phyloP scores from a whole-genome alignment of 164 flowering plant genomes.

The Brasenia schreberi region DNA sequence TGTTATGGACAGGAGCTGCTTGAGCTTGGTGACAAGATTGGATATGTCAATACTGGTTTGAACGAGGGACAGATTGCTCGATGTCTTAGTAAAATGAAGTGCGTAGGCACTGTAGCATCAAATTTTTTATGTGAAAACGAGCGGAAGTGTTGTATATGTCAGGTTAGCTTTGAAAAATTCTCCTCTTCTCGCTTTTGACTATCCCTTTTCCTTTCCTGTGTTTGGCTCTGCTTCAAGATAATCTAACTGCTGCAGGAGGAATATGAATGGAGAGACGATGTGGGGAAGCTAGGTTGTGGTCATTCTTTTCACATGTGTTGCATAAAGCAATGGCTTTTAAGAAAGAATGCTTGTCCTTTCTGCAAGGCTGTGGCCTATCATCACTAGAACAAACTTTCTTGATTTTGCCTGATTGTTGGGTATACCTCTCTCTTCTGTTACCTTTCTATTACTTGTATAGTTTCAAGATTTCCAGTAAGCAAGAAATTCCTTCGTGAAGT shows the following conservation, averaged over 20 bases:
- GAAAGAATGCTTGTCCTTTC: slow-evolving; percentile 41
- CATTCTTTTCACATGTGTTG: slow-evolving; percentile 33
- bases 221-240: background rate
- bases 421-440: background rate
- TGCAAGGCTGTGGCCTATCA: slow-evolving; percentile 18
- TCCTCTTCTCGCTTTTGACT: background rate
- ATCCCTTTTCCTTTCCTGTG: background rate
- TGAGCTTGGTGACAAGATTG: slow-evolving; percentile 63
- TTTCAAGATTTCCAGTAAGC: background rate
- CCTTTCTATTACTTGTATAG: background rate
- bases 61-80: slow-evolving; percentile 42
- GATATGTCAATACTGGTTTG: slow-evolving; percentile 54
- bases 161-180: slow-evolving; percentile 19
- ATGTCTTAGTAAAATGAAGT: slow-evolving; percentile 42
- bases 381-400: background rate
- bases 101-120: slow-evolving; percentile 10
- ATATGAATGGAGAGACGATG: slow-evolving; percentile 27
- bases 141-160: slow-evolving; percentile 59
- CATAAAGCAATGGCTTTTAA: slow-evolving; percentile 44
- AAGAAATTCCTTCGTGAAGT: background rate
- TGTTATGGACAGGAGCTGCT: slow-evolving; percentile 38
- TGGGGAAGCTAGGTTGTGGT: slow-evolving; percentile 36
- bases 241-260: slow-evolving; percentile 19
- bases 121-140: slow-evolving; percentile 17
- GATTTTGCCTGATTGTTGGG: background rate